Evolutionary conservation across 2,329 filamentous ascomycete genomes (phyloP), one percentile per base, ranked within the genome.

Genomic region (Teratosphaeria gauchensis): DNA sequence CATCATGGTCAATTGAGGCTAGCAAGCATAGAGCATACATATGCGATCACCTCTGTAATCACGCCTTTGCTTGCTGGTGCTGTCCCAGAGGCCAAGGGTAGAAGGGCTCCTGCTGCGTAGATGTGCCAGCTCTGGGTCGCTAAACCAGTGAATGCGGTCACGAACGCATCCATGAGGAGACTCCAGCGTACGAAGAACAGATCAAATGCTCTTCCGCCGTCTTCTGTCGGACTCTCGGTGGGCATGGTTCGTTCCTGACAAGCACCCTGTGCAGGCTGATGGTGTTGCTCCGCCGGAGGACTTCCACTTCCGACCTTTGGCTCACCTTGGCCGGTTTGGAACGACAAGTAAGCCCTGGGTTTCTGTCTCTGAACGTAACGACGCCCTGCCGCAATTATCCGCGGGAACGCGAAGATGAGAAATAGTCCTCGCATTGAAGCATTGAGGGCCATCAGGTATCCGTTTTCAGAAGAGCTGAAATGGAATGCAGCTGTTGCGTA

Each of bases 61-160:
- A 55, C 53, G 6, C 53, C 53, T 55, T 55, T 55, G 53, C 53
- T 55, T 33, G 53, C 53, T 31, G 52, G 52, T 31, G 53, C 53
- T 21, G 53, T 32, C 12, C 31, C 53, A 8, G 53, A 55, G 12
- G 53, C 53, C 14, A 38, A 33, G 8, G 53, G 53, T 31, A 55
- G 32, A 38, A 38, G 31, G 9, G n/a, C 11, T 8, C 53, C 52
- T 19, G 52, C 52, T 31, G 31, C n/a, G 31, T 54, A 54, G 24
- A 54, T 33, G 31, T 54, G 52, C 52, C 52, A 54, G 52, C 52
- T 54, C n/a, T n/a, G 19, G 21, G 52, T 54, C 8, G 52, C 28
- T 14, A 31, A 33, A 30, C 28, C 52, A 19, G 52, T 54, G 52
- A 19, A 54, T 14, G 52, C 52, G 9, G 52, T 54, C n/a, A 54